These are phyloP conservation scores for Kodamaea kakaduensis DNA, from an alignment of 805 yeast genomes.

Conservation along the genomic window DNA sequence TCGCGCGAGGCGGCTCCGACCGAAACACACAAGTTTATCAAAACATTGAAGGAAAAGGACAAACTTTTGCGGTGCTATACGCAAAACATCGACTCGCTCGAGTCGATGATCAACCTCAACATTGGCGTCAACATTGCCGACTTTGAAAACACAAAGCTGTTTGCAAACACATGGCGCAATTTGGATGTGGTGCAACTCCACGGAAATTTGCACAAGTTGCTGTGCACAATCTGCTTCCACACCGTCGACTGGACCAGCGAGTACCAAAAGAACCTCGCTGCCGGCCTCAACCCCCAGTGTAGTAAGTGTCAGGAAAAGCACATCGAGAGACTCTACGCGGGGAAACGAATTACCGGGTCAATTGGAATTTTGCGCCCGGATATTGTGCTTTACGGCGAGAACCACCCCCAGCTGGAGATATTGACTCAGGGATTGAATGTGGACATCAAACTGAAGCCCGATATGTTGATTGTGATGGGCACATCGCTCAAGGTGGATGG, in stretches of 20 bases:
- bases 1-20: slow-evolving; percentile 74
- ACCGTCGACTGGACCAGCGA: slow-evolving; percentile 59
- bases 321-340: slow-evolving; percentile 54
- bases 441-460: slow-evolving; percentile 69
- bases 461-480: slow-evolving; percentile 81
- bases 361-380: slow-evolving; percentile 83
- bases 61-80: slow-evolving; percentile 85
- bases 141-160: slow-evolving; percentile 22
- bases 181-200: slow-evolving; percentile 84
- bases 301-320: slow-evolving; percentile 58
- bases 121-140: slow-evolving; percentile 47
- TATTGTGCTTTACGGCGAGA: slow-evolving; percentile 89
- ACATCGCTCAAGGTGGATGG: slow-evolving; percentile 92
- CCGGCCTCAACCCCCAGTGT: slow-evolving; percentile 76
- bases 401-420: slow-evolving; percentile 83
- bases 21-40: slow-evolving; percentile 74
- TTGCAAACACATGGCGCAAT: slow-evolving; percentile 51
- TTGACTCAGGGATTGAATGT: slow-evolving; percentile 64
- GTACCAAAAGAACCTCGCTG: slow-evolving; percentile 42
- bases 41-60: slow-evolving; percentile 52
- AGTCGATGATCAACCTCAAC: slow-evolving; percentile 57
- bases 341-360: slow-evolving; percentile 68
- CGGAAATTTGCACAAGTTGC: slow-evolving; percentile 74
- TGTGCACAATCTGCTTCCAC: slow-evolving; percentile 69
- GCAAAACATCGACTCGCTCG: slow-evolving; percentile 91